These are phyloP conservation scores for Talaromyces sp. DNA, from an alignment of 2,329 filamentous ascomycete genomes.

Conservation along the genomic window DNA sequence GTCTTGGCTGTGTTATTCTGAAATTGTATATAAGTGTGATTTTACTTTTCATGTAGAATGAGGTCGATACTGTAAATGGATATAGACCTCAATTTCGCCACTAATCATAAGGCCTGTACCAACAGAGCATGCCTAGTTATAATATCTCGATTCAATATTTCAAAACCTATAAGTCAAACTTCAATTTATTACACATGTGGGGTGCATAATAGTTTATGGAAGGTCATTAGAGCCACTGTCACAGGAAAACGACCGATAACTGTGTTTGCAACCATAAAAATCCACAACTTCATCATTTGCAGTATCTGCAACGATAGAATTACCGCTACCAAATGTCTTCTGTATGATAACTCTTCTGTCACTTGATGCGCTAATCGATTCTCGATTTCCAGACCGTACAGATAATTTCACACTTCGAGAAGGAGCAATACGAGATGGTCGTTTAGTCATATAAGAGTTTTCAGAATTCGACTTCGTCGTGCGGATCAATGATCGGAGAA, in stretches of 20 bases:
- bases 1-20: background rate
- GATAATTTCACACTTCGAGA: background rate
- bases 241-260: background rate
- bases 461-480: background rate
- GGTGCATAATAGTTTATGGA: background rate
- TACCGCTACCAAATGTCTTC: background rate
- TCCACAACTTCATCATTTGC: background rate
- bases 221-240: background rate
- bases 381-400: background rate
- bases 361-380: background rate
- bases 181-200: background rate
- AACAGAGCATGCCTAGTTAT: background rate
- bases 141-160: background rate
- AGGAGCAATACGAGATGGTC: background rate
- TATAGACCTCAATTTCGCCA: background rate
- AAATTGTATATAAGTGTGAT: background rate
- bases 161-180: background rate
- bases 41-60: background rate
- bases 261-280: background rate
- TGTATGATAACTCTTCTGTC: background rate
- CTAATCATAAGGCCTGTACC: background rate
- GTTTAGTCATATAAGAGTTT: background rate
- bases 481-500: conserved; percentile 25
- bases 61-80: too few species aligned
- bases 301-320: background rate